Evolutionary conservation across 106 monocot genomes (phyloP).

Genomic region (Dendrobium catenatum): DNA sequence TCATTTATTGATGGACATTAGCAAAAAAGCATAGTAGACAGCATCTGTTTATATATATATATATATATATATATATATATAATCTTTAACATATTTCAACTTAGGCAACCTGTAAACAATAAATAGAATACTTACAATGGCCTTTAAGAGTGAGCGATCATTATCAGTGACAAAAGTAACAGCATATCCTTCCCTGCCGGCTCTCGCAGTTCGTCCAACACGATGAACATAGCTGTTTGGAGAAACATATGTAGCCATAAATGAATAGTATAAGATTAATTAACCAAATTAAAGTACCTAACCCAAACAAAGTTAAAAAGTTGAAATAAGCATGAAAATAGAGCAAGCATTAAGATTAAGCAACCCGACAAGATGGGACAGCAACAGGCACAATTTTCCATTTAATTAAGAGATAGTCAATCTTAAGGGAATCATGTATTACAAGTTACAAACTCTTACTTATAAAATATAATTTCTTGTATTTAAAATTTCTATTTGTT

Average conservation of each 20-base stretch:
- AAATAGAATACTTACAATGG: conserved; percentile 67
- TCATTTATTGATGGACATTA: no score
- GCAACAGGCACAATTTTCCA: not conserved
- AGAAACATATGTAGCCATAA: conserved; percentile 7
- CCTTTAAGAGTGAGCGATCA: conserved; percentile 85
- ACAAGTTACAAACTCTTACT: no score
- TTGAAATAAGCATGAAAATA: not conserved
- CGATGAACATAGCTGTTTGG: conserved; percentile 91
- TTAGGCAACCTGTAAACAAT: not conserved
- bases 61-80: not conserved
- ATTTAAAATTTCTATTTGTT: no score
- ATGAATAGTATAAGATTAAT: not conserved
- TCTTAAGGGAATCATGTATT: not conserved
- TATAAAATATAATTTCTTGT: no score
- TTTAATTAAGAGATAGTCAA: not conserved
- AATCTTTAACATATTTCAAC: not conserved
- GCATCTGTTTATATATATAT: no score
- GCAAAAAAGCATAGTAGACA: no score
- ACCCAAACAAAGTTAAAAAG: not conserved
- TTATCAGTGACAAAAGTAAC: conserved; percentile 94
- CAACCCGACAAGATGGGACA: not conserved
- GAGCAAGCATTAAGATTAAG: not conserved
- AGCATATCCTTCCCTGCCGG: conserved; percentile 94
- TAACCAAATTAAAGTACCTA: not conserved
- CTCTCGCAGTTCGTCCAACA: conserved; percentile 96